phyloP scores from a whole-genome alignment of 1,284 basidiomycete genomes.

The Singerocomus inundabilis region DNA sequence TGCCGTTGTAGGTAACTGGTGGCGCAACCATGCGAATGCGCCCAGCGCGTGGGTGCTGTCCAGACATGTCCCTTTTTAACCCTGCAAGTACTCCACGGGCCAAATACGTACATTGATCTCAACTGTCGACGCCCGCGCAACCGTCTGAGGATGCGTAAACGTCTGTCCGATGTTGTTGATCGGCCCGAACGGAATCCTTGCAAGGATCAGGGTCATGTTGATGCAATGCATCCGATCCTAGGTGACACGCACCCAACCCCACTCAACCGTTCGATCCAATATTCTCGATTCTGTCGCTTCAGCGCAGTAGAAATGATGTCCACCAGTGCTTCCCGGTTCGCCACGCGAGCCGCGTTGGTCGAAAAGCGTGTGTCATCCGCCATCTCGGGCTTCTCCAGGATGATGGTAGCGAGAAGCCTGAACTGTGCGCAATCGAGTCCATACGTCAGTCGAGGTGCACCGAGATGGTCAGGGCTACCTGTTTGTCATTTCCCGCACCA shows the following conservation, averaged over 20 bases:
- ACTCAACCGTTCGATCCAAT: constrained; percentile 74
- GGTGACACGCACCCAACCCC: constrained; percentile 64
- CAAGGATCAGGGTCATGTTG: constrained; percentile 9
- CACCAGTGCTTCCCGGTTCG: constrained; percentile 74
- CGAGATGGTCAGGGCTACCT: constrained; percentile 45
- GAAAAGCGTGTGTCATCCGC: constrained; percentile 60
- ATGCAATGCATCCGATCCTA: constrained; percentile 4
- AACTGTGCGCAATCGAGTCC: constrained; percentile 52
- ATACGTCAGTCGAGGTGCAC: neutral
- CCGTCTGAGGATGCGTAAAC: constrained; percentile 87
- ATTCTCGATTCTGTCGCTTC: constrained; percentile 53
- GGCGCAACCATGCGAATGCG: constrained; percentile 85
- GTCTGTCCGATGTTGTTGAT: constrained; percentile 93
- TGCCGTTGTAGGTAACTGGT: constrained; percentile 85
- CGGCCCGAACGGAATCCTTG: constrained; percentile 83
- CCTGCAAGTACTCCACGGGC: constrained; percentile 12
- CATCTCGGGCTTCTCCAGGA: constrained; percentile 60
- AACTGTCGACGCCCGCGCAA: constrained; percentile 58
- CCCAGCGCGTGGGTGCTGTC: constrained; percentile 74
- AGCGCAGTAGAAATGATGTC: constrained; percentile 67
- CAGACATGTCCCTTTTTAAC: constrained; percentile 5
- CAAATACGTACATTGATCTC: constrained; percentile 56
- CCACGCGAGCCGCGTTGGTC: constrained; percentile 76
- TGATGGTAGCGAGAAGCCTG: constrained; percentile 55
- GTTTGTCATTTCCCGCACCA: constrained; percentile 89